These are phyloP conservation scores for Fomitopsis betulina DNA, from an alignment of 1,284 basidiomycete genomes.

Conservation along the genomic window DNA sequence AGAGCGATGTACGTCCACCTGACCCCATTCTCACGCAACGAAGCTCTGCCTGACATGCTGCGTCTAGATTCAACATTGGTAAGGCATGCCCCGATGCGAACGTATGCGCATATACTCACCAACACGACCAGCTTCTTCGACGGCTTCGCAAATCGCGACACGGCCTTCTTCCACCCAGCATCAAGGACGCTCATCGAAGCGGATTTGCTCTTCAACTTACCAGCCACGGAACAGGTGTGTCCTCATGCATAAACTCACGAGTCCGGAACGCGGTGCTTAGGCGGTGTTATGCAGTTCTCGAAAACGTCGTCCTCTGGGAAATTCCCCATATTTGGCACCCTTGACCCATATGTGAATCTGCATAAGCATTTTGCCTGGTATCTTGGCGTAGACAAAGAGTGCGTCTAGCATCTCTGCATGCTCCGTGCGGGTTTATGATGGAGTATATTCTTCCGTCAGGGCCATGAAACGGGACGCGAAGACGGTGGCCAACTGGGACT, in stretches of 20 bases:
- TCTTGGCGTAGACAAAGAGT: conserved; percentile 61
- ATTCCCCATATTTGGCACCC: conserved; percentile 39
- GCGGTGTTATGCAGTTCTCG: conserved; percentile 32
- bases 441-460: conserved; percentile 30
- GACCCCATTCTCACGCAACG: conserved; percentile 1
- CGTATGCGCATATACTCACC: neutral
- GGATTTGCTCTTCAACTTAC: conserved; percentile 86
- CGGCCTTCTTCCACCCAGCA: conserved; percentile 82
- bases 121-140: conserved; percentile 65
- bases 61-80: conserved; percentile 60
- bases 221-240: conserved; percentile 77
- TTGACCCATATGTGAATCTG: conserved; percentile 57
- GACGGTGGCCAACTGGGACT: conserved; percentile 80
- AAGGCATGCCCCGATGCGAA: neutral
- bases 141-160: conserved; percentile 81
- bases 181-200: conserved; percentile 82
- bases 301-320: conserved; percentile 47
- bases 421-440: no score
- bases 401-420: conserved; percentile 19
- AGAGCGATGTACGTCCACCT: conserved; percentile 59
- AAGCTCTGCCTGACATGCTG: conserved; percentile 4
- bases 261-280: neutral
- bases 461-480: conserved; percentile 71
- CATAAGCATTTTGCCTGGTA: conserved; percentile 53
- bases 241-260: neutral